Percentiles rank a stretch among this genome's conserved stretches.
Conservation (phyloP, 805 yeast species). For the Lachancea fermentati region DNA sequence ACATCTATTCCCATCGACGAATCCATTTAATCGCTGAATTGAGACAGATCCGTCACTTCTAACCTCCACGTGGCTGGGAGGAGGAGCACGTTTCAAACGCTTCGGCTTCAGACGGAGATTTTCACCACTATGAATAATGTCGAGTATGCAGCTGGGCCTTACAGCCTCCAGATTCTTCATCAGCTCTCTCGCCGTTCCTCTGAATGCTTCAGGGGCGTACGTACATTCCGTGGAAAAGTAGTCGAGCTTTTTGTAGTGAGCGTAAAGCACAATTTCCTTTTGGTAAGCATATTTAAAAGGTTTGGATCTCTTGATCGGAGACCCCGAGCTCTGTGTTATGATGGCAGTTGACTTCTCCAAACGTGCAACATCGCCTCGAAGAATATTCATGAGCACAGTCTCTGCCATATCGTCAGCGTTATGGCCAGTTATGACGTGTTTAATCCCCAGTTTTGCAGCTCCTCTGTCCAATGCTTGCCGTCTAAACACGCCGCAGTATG, state of each 20-base stretch:
- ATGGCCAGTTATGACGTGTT: slow-evolving; percentile 95
- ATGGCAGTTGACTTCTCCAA: slow-evolving; percentile 83
- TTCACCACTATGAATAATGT: slow-evolving; percentile 92
- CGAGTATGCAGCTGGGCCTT: slow-evolving; percentile 89
- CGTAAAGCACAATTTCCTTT: slow-evolving; percentile 94
- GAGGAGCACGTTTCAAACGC: slow-evolving; percentile 38
- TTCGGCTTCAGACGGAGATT: slow-evolving; percentile 61
- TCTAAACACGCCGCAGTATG: slow-evolving; percentile 95
- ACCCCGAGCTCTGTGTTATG: slow-evolving; percentile 73
- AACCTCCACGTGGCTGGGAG: slow-evolving; percentile 42
- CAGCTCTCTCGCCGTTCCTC: slow-evolving; percentile 93
- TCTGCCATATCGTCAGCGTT: slow-evolving; percentile 99
- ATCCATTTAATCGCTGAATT: slow-evolving; percentile 31
- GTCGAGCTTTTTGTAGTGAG: slow-evolving; percentile 91
- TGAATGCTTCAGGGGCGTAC: slow-evolving; percentile 96
- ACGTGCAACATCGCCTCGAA: slow-evolving; percentile 95
- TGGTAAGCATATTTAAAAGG: slow-evolving; percentile 96
- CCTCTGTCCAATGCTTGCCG: slow-evolving; percentile 97
- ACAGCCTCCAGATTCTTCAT: slow-evolving; percentile 86
- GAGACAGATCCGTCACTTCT: slow-evolving; percentile 60
- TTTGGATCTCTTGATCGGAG: slow-evolving; percentile 89
- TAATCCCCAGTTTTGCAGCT: slow-evolving; percentile 75
- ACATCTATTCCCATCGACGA: slow-evolving; percentile 68
- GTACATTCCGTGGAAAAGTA: slow-evolving; percentile 97
- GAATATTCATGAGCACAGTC: slow-evolving; percentile 88